phyloP scores from a whole-genome alignment of 441 rosid genomes.

The Daphne laureola region DNA sequence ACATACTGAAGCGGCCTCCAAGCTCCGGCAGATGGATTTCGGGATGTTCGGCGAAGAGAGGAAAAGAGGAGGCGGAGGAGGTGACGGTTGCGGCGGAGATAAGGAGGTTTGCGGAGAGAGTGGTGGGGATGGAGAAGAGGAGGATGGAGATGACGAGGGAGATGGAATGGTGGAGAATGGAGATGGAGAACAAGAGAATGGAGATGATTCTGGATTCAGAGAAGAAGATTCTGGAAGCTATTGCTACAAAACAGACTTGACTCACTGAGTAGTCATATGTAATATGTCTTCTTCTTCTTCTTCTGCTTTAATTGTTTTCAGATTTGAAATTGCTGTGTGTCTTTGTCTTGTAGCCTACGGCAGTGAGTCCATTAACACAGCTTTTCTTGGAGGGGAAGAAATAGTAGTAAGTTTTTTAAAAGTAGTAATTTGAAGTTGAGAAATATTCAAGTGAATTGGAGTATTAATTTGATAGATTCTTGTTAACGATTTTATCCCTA shows the following conservation, averaged over 20 bases:
- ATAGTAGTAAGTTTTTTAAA: too few species aligned
- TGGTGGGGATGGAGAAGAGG: slow-evolving; percentile 34
- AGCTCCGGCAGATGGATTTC: slow-evolving; percentile 40
- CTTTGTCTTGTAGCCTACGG: too few species aligned
- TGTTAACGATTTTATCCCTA: too few species aligned
- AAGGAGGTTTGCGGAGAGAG: slow-evolving; percentile 34
- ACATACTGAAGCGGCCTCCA: slow-evolving; percentile 48
- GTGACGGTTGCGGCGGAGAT: slow-evolving; percentile 34
- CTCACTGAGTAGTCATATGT: too few species aligned
- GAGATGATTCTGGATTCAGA: slow-evolving; percentile 37
- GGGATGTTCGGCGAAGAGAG: slow-evolving; percentile 19
- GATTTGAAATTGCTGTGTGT: too few species aligned
- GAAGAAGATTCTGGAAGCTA: slow-evolving; percentile 32
- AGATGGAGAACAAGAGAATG: slow-evolving; percentile 38
- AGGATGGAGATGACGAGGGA: slow-evolving; percentile 46
- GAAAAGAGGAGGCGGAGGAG: slow-evolving; percentile 23
- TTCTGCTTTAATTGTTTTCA: too few species aligned
- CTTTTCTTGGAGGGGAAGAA: too few species aligned
- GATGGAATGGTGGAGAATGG: slow-evolving; percentile 28
- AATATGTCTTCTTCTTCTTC: too few species aligned
- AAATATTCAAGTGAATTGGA: too few species aligned
- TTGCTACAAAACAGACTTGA: slow-evolving; percentile 17
- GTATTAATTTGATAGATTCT: too few species aligned
- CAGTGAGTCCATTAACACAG: too few species aligned
- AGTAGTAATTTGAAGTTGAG: too few species aligned